phyloP scores from a whole-genome alignment of 2,329 filamentous ascomycete species.

The Teratosphaeriaceae sp. region DNA sequence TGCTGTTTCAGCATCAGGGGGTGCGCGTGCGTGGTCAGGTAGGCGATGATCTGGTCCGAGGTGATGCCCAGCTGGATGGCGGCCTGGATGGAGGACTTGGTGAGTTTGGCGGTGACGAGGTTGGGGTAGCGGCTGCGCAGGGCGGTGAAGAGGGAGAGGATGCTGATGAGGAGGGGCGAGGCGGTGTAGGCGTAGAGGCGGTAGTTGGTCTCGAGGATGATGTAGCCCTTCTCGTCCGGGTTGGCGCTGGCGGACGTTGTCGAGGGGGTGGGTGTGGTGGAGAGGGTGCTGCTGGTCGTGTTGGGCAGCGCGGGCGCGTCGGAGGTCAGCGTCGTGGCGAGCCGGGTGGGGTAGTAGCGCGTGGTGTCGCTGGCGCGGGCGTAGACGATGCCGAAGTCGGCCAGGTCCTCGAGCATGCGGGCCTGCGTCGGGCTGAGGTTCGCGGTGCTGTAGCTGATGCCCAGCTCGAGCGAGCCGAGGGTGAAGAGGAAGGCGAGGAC shows the following conservation, averaged over 20 bases:
- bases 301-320: slow-evolving; percentile 66
- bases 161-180: slow-evolving; percentile 87
- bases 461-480: slow-evolving; percentile 85
- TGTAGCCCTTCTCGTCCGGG: slow-evolving; percentile 65
- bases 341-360: slow-evolving; percentile 79
- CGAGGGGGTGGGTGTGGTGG: slow-evolving; percentile 51
- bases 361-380: slow-evolving; percentile 38
- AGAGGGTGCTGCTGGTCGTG: slow-evolving; percentile 58
- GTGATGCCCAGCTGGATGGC: slow-evolving; percentile 91
- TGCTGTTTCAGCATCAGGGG: slow-evolving; percentile 68
- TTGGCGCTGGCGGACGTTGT: slow-evolving; percentile 33
- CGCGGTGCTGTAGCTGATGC: slow-evolving; percentile 80
- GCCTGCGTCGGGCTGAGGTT: slow-evolving; percentile 74
- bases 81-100: slow-evolving; percentile 76
- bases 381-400: slow-evolving; percentile 91
- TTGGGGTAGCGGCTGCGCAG: slow-evolving; percentile 89
- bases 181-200: slow-evolving; percentile 95
- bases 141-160: slow-evolving; percentile 82
- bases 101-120: slow-evolving; percentile 86
- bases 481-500: slow-evolving; percentile 96
- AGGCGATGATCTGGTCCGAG: slow-evolving; percentile 88
- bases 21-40: slow-evolving; percentile 87
- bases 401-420: slow-evolving; percentile 83
- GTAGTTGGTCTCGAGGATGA: slow-evolving; percentile 98
- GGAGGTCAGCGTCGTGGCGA: slow-evolving; percentile 86